Conservation (phyloP, 1,284 basidiomycete species). For the Takashimella koratensis region DNA sequence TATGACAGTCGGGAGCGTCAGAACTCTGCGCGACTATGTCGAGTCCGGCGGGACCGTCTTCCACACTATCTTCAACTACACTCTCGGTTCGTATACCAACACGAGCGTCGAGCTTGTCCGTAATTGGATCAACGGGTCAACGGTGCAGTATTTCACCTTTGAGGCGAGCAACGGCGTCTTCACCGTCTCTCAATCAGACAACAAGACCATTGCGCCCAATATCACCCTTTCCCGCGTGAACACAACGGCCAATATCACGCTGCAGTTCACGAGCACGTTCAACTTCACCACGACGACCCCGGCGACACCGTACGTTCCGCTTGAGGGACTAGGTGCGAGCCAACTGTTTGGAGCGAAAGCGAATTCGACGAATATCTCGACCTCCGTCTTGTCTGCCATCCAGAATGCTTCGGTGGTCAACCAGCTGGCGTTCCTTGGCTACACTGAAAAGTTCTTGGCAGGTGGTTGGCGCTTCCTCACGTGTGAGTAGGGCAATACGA, state of each 20-base stretch:
- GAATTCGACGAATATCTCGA: not conserved
- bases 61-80: constrained; percentile 53
- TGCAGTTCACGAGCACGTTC: constrained; percentile 47
- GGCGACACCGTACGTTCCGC: constrained; percentile 20
- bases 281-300: constrained; percentile 49
- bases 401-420: constrained; percentile 39
- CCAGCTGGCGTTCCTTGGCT: constrained; percentile 47
- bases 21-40: constrained; percentile 50
- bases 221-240: constrained; percentile 43
- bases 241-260: constrained; percentile 26
- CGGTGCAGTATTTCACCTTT: constrained; percentile 44
- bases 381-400: constrained; percentile 35
- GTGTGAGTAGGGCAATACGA: constrained; percentile 30
- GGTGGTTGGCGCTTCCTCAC: constrained; percentile 54
- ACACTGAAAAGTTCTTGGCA: constrained; percentile 49
- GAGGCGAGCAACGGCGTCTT: constrained; percentile 30
- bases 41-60: constrained; percentile 34
- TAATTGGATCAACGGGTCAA: constrained; percentile 51
- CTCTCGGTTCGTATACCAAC: constrained; percentile 43
- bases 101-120: constrained; percentile 47
- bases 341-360: constrained; percentile 42
- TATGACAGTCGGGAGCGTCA: constrained; percentile 46
- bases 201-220: constrained; percentile 40
- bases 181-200: constrained; percentile 37
- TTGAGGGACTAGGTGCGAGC: constrained; percentile 40